Evolutionary conservation across 129 eudicot species (phyloP), one percentile per base, ranked within the genome.

Genomic region (Artemisia annua): DNA sequence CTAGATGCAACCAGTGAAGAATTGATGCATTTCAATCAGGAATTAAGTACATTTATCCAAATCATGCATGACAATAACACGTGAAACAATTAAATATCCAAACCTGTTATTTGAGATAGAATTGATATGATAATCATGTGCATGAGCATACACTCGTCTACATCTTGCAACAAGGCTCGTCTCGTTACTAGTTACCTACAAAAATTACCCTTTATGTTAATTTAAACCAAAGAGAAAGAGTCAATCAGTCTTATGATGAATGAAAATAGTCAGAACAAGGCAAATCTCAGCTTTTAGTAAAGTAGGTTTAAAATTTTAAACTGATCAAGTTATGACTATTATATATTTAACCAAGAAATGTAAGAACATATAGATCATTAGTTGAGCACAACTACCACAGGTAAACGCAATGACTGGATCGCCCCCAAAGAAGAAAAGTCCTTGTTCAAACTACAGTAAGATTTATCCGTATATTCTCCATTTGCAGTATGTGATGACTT

Each of bases 71-170:
- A 20, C 66, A 28, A 61, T 26, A 26, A 30, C 10, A 39, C 10
- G 9, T 39, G n/a, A 53, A 74, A 24, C 7, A 43, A 70, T 44
- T 16, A 14, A 75, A 46, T 32, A 75, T 71, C 43, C 66, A 48
- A 50, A 90, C 99, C 99, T 95, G 87, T 95, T 95, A 79, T 85
- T 90, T 58, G 99, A 95, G 68, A 95, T 95, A 24, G 99, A 95
- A 84, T 95, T 95, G 64, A 95, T 91, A 75, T 95, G 99, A 76
- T 95, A 95, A 78, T 95, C 99, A 87, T 95, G 99, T 30, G 99
- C 99, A 95, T 95, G 97, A 19, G 99, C 99, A 83, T 95, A 95
- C 53, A 95, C 96, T 80, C 99, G 83, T 79, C 97, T 87, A 79
- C 99, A 95, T 80, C 96, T 85, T 66, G 99, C 96, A 79, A 86